Base-by-base conservation (phyloP, 2,329 filamentous ascomycete genomes). In the Fonsecaea pedrosoi region DNA sequence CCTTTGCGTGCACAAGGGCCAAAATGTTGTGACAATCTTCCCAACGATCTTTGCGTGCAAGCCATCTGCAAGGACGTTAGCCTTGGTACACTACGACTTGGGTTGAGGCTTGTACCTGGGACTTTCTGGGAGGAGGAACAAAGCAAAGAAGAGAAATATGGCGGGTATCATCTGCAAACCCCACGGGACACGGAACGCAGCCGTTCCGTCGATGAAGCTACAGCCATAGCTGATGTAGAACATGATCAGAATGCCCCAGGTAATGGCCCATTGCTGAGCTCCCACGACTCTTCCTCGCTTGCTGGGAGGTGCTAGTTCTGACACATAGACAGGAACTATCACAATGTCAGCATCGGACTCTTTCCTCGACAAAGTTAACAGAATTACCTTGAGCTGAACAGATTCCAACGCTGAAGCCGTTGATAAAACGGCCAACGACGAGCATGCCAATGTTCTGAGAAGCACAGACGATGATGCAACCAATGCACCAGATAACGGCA, bases 181-280 rank as follows among this genome's bases (percentile, higher is more conserved):
- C 87, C 87, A 90, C 10, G 88, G 86, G 2, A 88, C 82, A 40
- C 88, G 81, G 82, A 89, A 91, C 0, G 87, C 84, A 1, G 84
- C 80, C 0, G 83, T 76, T 10, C 86, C 85, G 0, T 81, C 74
- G 68, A 91, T 85, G 74, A 84, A 87, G 63, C 85, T 87, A 76
- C 85, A 87, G 25, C 88, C 90, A 73, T 89, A 85, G 48, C 60
- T 62, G 68, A 72, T 70, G 55, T 72, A 72, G 64, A 88, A 89
- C 85, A 88, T 88, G 77, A 89, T 86, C 66, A 89, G 74, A 70
- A 89, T 89, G 64, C 86, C 88, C 84, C 84, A 90, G 70, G 90
- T 90, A 68, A 93, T 92, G 32, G 89, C 88, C 82, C 89, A 90
- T 76, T 92, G 90, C 76, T 92, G 90, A 53, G 87, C 85, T 60